These are phyloP conservation scores for Aspergillus carlsbadensis DNA, from an alignment of 495 filamentous ascomycete genomes.

Conservation along the genomic window DNA sequence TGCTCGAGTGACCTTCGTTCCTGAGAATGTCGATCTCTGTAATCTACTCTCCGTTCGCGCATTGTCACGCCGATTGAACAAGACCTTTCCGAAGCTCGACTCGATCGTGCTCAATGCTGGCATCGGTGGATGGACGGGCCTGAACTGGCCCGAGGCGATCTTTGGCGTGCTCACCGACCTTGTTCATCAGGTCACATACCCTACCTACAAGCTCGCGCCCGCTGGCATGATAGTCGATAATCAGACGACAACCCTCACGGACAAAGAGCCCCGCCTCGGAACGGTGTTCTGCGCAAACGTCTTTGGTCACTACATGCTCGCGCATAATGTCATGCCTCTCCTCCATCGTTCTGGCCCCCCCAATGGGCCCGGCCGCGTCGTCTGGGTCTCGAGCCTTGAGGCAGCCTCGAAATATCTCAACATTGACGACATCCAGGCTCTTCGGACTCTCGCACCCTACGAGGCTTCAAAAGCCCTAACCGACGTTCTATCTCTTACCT, in stretches of 20 bases:
- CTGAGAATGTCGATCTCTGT: slow-evolving; percentile 56
- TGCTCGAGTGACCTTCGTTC: slow-evolving; percentile 44
- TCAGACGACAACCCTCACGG: slow-evolving; percentile 21
- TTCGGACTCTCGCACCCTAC: slow-evolving; percentile 63
- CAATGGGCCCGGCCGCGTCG: slow-evolving; percentile 58
- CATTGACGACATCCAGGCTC: slow-evolving; percentile 72
- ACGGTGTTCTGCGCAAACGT: slow-evolving; percentile 86
- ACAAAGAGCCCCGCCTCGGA: slow-evolving; percentile 60
- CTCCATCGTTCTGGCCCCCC: slow-evolving; percentile 51
- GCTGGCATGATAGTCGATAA: slow-evolving; percentile 53
- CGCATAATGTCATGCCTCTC: slow-evolving; percentile 73
- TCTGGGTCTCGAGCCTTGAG: slow-evolving; percentile 86
- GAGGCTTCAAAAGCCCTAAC: slow-evolving; percentile 83
- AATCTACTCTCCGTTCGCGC: slow-evolving; percentile 53
- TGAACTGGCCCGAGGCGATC: slow-evolving; percentile 66
- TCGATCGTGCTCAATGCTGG: slow-evolving; percentile 84
- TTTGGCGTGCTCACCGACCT: slow-evolving; percentile 64
- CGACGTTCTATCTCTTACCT: slow-evolving; percentile 77
- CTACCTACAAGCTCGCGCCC: slow-evolving; percentile 66
- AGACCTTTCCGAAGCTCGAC: slow-evolving; percentile 67
- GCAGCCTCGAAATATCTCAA: slow-evolving; percentile 55
- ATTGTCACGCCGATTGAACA: slow-evolving; percentile 47
- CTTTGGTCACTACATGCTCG: slow-evolving; percentile 92
- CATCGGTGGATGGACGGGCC: slow-evolving; percentile 78
- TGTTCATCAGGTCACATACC: slow-evolving; percentile 71